phyloP scores from a whole-genome alignment of 1,284 basidiomycete species.

The Puccinia triticina region DNA sequence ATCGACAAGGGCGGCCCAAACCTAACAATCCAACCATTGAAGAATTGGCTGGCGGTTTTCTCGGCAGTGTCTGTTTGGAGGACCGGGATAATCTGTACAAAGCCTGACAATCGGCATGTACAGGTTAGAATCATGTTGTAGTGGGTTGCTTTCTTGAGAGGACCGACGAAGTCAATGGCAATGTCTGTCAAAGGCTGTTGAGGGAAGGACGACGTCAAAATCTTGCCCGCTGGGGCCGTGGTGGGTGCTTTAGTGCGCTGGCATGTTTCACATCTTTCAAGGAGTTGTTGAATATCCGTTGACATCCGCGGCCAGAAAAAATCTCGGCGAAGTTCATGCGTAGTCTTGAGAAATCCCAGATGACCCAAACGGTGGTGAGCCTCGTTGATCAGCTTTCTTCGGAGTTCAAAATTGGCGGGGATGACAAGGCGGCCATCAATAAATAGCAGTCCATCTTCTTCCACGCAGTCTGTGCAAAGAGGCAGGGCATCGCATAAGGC shows the following conservation, averaged over 20 bases:
- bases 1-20: neutral
- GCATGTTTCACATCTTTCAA: neutral
- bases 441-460: too few species aligned
- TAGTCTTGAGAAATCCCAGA: too few species aligned
- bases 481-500: too few species aligned
- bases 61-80: neutral
- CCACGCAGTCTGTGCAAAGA: too few species aligned
- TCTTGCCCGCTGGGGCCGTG: neutral
- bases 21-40: neutral
- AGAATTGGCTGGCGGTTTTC: neutral
- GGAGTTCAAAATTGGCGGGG: too few species aligned
- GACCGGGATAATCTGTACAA: neutral
- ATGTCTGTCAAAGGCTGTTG: neutral
- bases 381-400: too few species aligned
- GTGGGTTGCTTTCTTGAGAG: neutral
- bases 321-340: too few species aligned
- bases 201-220: neutral
- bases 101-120: neutral
- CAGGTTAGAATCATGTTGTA: neutral
- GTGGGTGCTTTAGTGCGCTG: neutral
- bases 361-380: too few species aligned
- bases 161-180: neutral
- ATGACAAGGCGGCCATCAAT: too few species aligned
- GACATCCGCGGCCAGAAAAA: too few species aligned
- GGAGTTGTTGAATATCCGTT: neutral